Percentiles rank a stretch among this genome's conserved stretches.
phyloP scores from a whole-genome alignment of 1,284 basidiomycete species.

The Flammula alnicola region DNA sequence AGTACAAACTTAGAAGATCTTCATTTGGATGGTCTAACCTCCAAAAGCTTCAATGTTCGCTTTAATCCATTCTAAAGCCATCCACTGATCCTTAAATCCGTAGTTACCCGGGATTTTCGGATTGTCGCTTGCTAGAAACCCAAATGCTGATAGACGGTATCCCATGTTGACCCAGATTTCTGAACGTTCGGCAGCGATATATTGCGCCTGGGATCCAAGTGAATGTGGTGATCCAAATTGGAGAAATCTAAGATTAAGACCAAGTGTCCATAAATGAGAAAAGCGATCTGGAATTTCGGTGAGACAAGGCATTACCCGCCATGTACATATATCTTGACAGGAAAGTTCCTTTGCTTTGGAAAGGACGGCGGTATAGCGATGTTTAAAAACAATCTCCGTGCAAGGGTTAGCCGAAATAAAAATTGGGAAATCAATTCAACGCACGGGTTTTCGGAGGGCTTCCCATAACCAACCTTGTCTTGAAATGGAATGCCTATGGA shows the following conservation, averaged over 20 bases:
- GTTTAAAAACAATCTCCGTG: constrained; percentile 65
- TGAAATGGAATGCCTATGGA: constrained; percentile 45
- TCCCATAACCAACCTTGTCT: constrained; percentile 66
- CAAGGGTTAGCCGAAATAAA: neutral
- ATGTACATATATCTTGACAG: constrained; percentile 77
- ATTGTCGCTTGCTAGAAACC: constrained; percentile 69
- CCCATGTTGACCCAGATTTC: constrained; percentile 78
- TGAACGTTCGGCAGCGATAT: constrained; percentile 60
- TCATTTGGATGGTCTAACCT: constrained; percentile 39
- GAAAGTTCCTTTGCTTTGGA: constrained; percentile 50
- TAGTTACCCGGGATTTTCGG: constrained; percentile 70
- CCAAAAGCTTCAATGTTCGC: constrained; percentile 65
- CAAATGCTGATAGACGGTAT: constrained; percentile 74
- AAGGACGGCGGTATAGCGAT: constrained; percentile 67
- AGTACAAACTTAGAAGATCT: neutral
- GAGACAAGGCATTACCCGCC: constrained; percentile 53
- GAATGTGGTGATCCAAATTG: constrained; percentile 77
- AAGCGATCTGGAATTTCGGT: neutral
- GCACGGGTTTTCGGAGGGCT: constrained; percentile 74
- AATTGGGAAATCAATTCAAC: constrained; percentile 5
- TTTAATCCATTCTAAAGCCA: constrained; percentile 62
- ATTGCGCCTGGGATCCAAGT: constrained; percentile 64
- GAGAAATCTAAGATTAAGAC: constrained; percentile 60
- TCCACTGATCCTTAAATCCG: constrained; percentile 82
- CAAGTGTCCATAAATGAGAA: neutral